These are phyloP conservation scores for Escovopsis weberi DNA, from an alignment of 2,329 filamentous ascomycete genomes.

Conservation along the genomic window DNA sequence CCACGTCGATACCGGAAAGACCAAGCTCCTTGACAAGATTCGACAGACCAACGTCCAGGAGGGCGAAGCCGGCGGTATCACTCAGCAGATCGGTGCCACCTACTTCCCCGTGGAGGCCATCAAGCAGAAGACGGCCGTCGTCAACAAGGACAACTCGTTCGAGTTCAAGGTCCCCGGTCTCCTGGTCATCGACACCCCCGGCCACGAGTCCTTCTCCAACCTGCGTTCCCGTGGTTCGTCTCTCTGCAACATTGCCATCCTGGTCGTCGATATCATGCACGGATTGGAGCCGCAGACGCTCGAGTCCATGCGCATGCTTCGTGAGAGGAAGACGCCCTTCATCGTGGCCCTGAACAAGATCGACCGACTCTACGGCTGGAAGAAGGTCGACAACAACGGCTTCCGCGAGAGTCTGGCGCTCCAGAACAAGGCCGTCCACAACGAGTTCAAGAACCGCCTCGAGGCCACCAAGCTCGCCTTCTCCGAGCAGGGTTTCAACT, in stretches of 20 bases:
- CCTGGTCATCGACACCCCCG: conserved; percentile 92
- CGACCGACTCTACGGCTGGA: conserved; percentile 97
- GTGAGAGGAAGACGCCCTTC: conserved; percentile 91
- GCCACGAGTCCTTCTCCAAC: conserved; percentile 99
- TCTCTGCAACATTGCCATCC: conserved; percentile 96
- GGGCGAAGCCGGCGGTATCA: conserved; percentile 98
- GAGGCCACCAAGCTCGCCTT: conserved; percentile 88
- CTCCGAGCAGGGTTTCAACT: conserved; percentile 93
- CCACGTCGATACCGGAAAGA: conserved; percentile 99
- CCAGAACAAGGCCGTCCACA: conserved; percentile 85
- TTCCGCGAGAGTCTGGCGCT: conserved; percentile 84
- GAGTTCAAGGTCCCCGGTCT: conserved; percentile 97
- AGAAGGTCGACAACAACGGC: conserved; percentile 96
- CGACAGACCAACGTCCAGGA: conserved; percentile 98
- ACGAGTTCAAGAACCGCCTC: conserved; percentile 84
- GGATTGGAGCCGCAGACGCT: conserved; percentile 93
- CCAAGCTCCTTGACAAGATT: conserved; percentile 97
- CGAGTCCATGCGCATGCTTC: conserved; percentile 88
- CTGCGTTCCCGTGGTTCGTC: conserved; percentile 92
- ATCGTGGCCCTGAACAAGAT: conserved; percentile 99
- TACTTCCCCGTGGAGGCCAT: conserved; percentile 97
- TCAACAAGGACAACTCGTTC: conserved; percentile 81
- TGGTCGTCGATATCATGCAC: conserved; percentile 99
- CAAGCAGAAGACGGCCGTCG: conserved; percentile 78
- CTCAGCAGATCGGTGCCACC: conserved; percentile 97